Conservation (phyloP, 228 moss, liverwort and hornwort species). For the Sphagnum magellanicum region DNA sequence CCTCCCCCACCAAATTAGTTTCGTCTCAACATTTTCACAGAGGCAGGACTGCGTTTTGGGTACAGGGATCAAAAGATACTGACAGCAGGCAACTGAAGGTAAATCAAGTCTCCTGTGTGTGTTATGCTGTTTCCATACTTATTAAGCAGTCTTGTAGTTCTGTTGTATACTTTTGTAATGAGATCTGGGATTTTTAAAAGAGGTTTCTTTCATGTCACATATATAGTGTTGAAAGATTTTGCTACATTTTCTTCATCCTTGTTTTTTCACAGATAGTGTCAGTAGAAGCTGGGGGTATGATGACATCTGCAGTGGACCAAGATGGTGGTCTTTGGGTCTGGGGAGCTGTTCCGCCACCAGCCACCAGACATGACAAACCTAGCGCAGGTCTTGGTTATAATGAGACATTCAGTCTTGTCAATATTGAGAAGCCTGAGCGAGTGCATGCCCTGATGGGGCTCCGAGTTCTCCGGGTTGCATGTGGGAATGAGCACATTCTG, state of each 20-base stretch:
- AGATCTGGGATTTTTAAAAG: no score
- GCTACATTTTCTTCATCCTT: neutral
- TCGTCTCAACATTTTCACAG: slow-evolving; percentile 27
- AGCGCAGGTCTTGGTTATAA: slow-evolving; percentile 4
- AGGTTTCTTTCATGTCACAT: no score
- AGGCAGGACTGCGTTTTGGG: slow-evolving; percentile 14
- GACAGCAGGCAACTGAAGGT: slow-evolving; percentile 35
- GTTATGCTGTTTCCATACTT: no score
- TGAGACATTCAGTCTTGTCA: slow-evolving; percentile 13
- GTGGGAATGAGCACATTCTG: slow-evolving; percentile 55
- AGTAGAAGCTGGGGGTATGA: slow-evolving; percentile 48
- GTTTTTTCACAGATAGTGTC: slow-evolving; percentile 16
- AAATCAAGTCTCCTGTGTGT: neutral
- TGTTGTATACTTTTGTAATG: no score
- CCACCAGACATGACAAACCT: slow-evolving; percentile 3
- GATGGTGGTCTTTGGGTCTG: slow-evolving; percentile 54
- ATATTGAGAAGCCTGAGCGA: slow-evolving; percentile 47
- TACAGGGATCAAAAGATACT: slow-evolving; percentile 4
- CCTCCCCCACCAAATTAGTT: slow-evolving; percentile 17
- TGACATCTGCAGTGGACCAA: slow-evolving; percentile 42
- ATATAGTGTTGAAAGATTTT: no score
- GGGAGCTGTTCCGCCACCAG: slow-evolving; percentile 42
- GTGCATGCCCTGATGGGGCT: slow-evolving; percentile 31
- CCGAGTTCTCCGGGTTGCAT: slow-evolving; percentile 43
- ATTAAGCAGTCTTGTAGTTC: no score